Percentiles rank a stretch among this genome's conserved stretches.
Conservation (phyloP, 768 basidiomycete genomes). For the Tephrocybe sp. region DNA sequence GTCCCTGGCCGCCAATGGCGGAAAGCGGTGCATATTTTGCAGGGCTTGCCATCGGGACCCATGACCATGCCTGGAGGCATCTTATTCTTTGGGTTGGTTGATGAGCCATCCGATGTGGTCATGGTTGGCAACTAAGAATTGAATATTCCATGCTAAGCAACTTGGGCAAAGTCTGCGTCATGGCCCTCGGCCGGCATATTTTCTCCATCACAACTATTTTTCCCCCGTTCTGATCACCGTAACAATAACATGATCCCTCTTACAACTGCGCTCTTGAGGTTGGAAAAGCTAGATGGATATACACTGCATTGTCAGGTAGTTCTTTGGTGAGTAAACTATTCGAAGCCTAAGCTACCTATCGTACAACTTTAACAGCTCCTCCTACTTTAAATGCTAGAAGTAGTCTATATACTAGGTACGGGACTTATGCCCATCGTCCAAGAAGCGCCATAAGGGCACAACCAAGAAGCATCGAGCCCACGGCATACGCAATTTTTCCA, state of each 20-base stretch:
- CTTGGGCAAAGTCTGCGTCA: not conserved
- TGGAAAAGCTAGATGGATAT: no score
- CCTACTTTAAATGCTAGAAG: not conserved
- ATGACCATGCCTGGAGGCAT: slow-evolving; percentile 83
- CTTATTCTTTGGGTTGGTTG: slow-evolving; percentile 10
- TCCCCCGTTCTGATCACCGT: no score
- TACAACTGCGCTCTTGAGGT: no score
- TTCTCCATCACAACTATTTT: not conserved
- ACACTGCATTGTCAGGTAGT: no score
- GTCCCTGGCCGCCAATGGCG: slow-evolving; percentile 59
- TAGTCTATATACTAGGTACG: not conserved
- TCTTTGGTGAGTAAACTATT: no score
- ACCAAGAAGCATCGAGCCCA: slow-evolving; percentile 78
- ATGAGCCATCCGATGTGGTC: slow-evolving; percentile 2
- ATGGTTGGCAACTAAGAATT: slow-evolving; percentile 2
- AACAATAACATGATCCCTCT: no score
- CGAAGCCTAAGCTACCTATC: no score
- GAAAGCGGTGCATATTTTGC: slow-evolving; percentile 88
- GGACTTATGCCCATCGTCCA: slow-evolving; percentile 77
- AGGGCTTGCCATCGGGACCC: slow-evolving; percentile 92
- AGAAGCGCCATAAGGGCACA: slow-evolving; percentile 89
- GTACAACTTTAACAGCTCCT: no score
- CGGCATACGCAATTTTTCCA: slow-evolving; percentile 63
- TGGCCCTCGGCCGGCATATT: not conserved
- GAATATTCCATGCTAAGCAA: not conserved